These are phyloP conservation scores for Termitomyces heimii DNA, from an alignment of 768 basidiomycete genomes.

Conservation along the genomic window DNA sequence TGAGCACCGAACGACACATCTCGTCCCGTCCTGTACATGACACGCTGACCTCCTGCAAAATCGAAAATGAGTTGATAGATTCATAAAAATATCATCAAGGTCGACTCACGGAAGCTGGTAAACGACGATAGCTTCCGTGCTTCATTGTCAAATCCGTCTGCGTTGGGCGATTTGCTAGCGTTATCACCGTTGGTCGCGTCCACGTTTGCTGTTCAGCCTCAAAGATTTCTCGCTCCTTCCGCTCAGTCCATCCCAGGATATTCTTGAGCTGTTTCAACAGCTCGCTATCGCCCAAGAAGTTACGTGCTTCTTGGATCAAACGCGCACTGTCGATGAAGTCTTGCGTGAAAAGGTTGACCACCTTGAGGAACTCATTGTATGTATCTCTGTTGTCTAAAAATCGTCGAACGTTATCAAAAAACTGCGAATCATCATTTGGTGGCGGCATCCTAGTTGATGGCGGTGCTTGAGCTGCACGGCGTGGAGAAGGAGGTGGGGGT, in stretches of 20 bases:
- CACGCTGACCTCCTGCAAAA: conserved; percentile 70
- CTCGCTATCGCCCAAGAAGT: conserved; percentile 74
- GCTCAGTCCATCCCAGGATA: conserved; percentile 85
- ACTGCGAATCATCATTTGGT: conserved; percentile 52
- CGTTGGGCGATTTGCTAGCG: conserved; percentile 37
- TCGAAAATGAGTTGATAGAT: background rate
- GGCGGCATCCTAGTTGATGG: conserved; percentile 22
- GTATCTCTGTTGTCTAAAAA: conserved; percentile 67
- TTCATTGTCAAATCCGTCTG: conserved; percentile 63
- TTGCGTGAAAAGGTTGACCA: conserved; percentile 92
- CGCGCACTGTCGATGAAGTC: conserved; percentile 86
- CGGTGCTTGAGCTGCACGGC: conserved; percentile 19
- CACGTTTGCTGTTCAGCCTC: conserved; percentile 43
- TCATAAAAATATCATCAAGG: background rate
- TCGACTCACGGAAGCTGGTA: conserved; percentile 68
- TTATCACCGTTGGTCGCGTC: conserved; percentile 43
- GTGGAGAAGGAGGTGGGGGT: conserved; percentile 24
- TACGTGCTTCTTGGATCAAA: conserved; percentile 73
- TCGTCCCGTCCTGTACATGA: conserved; percentile 94
- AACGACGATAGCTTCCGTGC: conserved; percentile 85
- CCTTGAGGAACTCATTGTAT: conserved; percentile 92
- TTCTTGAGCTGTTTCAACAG: conserved; percentile 78
- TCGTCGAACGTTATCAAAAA: conserved; percentile 88
- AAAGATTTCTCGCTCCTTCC: conserved; percentile 52
- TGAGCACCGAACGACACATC: conserved; percentile 93